These are phyloP conservation scores for Dictyostelium discoideum DNA, from an alignment of 78 protist species.

Conservation along the genomic window DNA sequence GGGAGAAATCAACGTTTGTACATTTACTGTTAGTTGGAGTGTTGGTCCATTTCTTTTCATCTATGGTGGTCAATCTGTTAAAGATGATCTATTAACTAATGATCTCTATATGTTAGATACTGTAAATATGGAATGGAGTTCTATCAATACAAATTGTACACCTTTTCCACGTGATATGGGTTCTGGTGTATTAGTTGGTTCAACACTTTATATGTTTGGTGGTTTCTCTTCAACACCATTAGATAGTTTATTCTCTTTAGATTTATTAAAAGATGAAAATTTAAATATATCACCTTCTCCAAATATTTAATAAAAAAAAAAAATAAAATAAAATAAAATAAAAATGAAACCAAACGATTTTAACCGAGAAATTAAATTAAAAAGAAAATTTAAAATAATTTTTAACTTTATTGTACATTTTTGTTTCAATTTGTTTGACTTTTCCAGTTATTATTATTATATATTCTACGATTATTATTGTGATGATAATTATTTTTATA, in stretches of 20 bases:
- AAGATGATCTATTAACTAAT: slow-evolving; percentile 41
- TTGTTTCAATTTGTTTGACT: background rate
- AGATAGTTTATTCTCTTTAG: background rate
- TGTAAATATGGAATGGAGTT: slow-evolving; percentile 57
- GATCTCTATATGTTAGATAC: slow-evolving; percentile 64
- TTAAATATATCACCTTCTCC: background rate
- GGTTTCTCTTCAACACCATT: slow-evolving; percentile 36
- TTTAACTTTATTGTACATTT: background rate
- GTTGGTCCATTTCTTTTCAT: slow-evolving; percentile 69
- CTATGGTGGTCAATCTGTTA: slow-evolving; percentile 70
- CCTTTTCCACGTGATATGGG: slow-evolving; percentile 80
- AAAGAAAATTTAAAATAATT: too few relatives aligned
- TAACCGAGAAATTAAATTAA: background rate
- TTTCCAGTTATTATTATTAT: background rate
- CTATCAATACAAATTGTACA: slow-evolving; percentile 10
- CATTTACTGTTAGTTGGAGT: slow-evolving; percentile 34
- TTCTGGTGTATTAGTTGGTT: slow-evolving; percentile 46
- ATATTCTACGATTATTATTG: background rate
- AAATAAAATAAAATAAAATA: background rate
- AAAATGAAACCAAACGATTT: background rate
- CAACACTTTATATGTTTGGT: slow-evolving; percentile 62
- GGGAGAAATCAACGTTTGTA: slow-evolving; percentile 66
- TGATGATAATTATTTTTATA: background rate
- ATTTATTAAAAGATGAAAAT: background rate
- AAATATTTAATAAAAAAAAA: background rate